Evolutionary conservation across 2,329 filamentous ascomycete genomes (phyloP).

Genomic region (Apiospora arundinis): DNA sequence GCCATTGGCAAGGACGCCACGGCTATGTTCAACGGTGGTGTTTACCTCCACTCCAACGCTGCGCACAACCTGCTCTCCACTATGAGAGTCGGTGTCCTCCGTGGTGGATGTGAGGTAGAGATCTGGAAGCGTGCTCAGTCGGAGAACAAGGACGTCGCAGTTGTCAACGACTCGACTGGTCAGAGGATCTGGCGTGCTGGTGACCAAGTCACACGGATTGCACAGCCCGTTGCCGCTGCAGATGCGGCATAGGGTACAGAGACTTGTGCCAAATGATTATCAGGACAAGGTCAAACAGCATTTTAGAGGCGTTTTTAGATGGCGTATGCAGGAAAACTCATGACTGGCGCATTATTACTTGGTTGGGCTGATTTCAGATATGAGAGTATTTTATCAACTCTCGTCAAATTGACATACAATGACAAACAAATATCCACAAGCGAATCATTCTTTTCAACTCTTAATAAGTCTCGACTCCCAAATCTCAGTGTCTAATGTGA

Average conservation of each 20-base stretch:
- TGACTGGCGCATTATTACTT: conserved; percentile 5
- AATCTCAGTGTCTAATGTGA: neutral
- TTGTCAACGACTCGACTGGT: conserved; percentile 72
- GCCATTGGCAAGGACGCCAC: conserved; percentile 72
- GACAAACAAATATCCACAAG: conserved; percentile 1
- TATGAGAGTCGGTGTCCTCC: conserved; percentile 71
- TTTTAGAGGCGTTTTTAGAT: conserved; percentile 11
- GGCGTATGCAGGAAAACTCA: conserved; percentile 15
- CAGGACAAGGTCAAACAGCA: neutral
- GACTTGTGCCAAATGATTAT: neutral
- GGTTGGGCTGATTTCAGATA: conserved; percentile 10
- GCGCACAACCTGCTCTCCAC: conserved; percentile 72
- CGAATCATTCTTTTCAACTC: neutral
- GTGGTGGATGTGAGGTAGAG: conserved; percentile 71
- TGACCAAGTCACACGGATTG: conserved; percentile 75
- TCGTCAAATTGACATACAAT: conserved; percentile 12
- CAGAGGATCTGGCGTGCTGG: conserved; percentile 77
- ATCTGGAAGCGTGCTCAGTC: conserved; percentile 73
- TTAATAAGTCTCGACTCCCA: neutral
- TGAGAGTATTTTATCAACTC: neutral
- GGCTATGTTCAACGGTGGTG: conserved; percentile 72
- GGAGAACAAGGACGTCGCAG: conserved; percentile 71
- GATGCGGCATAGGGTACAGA: conserved; percentile 65
- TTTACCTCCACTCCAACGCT: conserved; percentile 72
- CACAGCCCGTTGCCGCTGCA: conserved; percentile 73